Evolutionary conservation across 768 basidiomycete species (phyloP), one percentile per base, ranked within the genome.

Genomic region (Russula sp.): DNA sequence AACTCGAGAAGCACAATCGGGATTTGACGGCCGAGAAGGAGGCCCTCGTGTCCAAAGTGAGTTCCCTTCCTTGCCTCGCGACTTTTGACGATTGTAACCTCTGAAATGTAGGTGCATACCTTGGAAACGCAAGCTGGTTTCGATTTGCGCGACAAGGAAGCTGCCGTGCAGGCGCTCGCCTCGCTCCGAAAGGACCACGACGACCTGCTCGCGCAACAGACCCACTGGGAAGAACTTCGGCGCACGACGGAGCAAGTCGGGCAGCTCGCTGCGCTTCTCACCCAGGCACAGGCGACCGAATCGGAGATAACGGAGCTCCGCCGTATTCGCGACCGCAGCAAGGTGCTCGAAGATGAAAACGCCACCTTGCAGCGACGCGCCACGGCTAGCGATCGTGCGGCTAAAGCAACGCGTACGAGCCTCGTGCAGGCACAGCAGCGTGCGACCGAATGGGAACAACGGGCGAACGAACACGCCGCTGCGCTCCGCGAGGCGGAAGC

Each of bases 391-490:
- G 89, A 93, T 51, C 82, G 84, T 57, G 75, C 84, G 11, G 77
- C 84, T 1, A 74, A 74, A 27, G 74, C 84, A 18, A 79, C 83
- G 3, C 82, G 83, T 48, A 85, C 89, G 71, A 87, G 74, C 71
- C 78, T 92, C 34, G 73, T 80, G 22, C 85, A 88, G 66, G 85
- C 87, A 20, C 87, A 92, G 64, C 88, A 91, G 71, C 88, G 88
- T 31, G 82, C 88, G 3, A 75, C 82, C 3, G 91, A 94, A 68
- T 92, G 88, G 89, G 91, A 94, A 74, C 82, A 82, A 65, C 85
- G 85, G 27, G 84, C 88, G 20, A 85, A 85, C 69, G 87, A 89
- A 65, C 80, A 80, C 48, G 88, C 91, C 72, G 75, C 77, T 22
- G 81, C 86, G 60, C 73, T 91, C 20, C 86, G 88, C 70, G 70